phyloP scores from a whole-genome alignment of 1,284 basidiomycete species.

The Tilletia caries region DNA sequence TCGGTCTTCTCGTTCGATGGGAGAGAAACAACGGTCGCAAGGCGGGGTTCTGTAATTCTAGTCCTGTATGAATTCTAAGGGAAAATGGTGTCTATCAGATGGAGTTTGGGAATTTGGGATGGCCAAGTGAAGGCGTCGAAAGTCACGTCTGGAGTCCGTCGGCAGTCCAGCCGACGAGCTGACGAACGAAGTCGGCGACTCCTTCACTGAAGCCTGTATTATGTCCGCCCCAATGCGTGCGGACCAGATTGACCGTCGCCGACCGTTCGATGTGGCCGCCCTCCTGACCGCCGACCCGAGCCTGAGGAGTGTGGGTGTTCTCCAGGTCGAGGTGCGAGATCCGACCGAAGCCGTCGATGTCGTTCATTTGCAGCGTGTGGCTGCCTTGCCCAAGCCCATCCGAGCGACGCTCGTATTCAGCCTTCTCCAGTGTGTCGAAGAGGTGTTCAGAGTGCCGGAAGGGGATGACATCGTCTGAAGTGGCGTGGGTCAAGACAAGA shows the following conservation, averaged over 20 bases:
- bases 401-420: not conserved
- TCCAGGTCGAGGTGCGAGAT: constrained; percentile 1
- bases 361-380: too few species aligned
- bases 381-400: not conserved
- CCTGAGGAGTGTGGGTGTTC: constrained; percentile 7
- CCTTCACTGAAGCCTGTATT: constrained; percentile 13
- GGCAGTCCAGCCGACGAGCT: constrained; percentile 6
- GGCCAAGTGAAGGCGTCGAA: too few species aligned
- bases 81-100: too few species aligned
- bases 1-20: too few species aligned
- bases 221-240: constrained; percentile 15
- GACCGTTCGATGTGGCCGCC: not conserved
- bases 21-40: too few species aligned
- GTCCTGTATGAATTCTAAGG: too few species aligned
- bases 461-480: constrained; percentile 77
- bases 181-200: constrained; percentile 5
- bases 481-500: constrained; percentile 74
- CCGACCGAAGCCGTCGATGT: constrained; percentile 14
- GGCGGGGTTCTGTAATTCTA: too few species aligned
- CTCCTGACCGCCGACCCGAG: not conserved
- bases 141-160: too few species aligned
- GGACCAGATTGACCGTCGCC: constrained; percentile 13
- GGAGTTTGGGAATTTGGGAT: too few species aligned
- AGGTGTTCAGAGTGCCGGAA: constrained; percentile 59
- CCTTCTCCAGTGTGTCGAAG: not conserved